A percentile compares a stretch with the other conserved stretches of the same genome.
Conservation (phyloP, 75 land plant genomes). For the Picea sitchensis region DNA sequence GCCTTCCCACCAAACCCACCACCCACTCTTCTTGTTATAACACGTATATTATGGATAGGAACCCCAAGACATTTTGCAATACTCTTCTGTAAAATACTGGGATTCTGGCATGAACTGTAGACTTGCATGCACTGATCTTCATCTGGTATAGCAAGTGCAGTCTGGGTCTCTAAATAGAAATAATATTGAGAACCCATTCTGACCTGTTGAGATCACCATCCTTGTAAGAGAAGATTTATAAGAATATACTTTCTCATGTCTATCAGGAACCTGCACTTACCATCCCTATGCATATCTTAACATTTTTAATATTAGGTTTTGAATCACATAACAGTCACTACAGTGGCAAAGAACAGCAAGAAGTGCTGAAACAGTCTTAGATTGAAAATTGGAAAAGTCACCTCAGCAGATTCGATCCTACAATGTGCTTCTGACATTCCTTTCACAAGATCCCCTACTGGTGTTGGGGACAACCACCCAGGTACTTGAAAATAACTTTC, state of each 20-base stretch:
- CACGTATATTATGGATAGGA: slow-evolving; percentile 82
- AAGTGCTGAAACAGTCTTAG: no score
- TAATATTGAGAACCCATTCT: slow-evolving; percentile 74
- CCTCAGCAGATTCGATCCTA: slow-evolving; percentile 59
- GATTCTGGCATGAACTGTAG: slow-evolving; percentile 70
- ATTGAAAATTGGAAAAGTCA: slow-evolving; percentile 11
- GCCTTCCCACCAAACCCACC: slow-evolving; percentile 97
- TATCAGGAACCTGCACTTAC: not conserved
- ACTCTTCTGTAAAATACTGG: slow-evolving; percentile 35
- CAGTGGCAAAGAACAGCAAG: no score
- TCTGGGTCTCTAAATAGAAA: slow-evolving; percentile 91
- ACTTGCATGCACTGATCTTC: slow-evolving; percentile 87
- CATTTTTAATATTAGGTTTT: not conserved
- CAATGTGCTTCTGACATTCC: slow-evolving; percentile 78
- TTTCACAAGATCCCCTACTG: slow-evolving; percentile 55
- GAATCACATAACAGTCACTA: no score
- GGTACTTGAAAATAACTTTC: slow-evolving; percentile 56
- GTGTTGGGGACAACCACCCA: slow-evolving; percentile 21
- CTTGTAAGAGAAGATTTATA: slow-evolving; percentile 1
- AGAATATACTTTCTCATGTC: not conserved
- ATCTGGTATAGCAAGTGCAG: slow-evolving; percentile 89
- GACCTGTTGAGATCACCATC: slow-evolving; percentile 39
- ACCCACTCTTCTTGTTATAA: slow-evolving; percentile 92
- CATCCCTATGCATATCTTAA: not conserved
- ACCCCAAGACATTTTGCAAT: slow-evolving; percentile 80